Evolutionary conservation across 2,329 filamentous ascomycete genomes (phyloP), one percentile per base, ranked within the genome.

Genomic region (Colletotrichum liaoningense): DNA sequence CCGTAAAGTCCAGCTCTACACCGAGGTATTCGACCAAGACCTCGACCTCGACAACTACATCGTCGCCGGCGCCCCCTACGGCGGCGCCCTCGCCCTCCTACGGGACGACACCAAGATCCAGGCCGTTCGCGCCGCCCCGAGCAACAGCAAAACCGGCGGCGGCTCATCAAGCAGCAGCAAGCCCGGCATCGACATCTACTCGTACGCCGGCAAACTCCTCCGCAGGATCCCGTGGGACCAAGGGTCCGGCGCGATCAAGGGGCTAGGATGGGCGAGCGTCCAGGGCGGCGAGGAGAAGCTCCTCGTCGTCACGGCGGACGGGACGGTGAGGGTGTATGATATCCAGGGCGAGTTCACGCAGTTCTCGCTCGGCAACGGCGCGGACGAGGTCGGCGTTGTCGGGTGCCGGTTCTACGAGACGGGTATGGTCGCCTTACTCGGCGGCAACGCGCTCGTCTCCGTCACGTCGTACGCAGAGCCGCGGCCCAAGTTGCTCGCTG

Each of bases 261-360:
- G 94, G 2, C 88, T 99, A 24, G 97, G 97, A 42, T 99, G 97
- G 97, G 98, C 95, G 24, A 96, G 98, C 79, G 60, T 73, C 3
- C 59, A 55, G 4, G 70, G 70, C 46, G 70, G 67, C 55, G 95
- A 98, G 76, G 97, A 99, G 86, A 93, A 94, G 80, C 88, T 99
- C 59, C 86, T 99, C 4, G 93, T 98, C 0, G 92, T 98, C 64
- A 94, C 95, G 11, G 90, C 93, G 66, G 96, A 99, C 79, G 97
- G 97, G 28, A 96, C 92, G 1, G 96, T 98, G 56, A 90, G 95
- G 73, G 97, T 95, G 82, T 98, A 95, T 81, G 94, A 97, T 79
- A 86, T 99, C n/a, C 94, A 98, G 81, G 94, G 93, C 75, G 96
- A 98, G 80, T 99, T 99, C 80, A 94, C 93, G 19, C 95, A 97